Evolutionary conservation across 257 asterid species (phyloP).

Genomic region (Solanum dulcamara): DNA sequence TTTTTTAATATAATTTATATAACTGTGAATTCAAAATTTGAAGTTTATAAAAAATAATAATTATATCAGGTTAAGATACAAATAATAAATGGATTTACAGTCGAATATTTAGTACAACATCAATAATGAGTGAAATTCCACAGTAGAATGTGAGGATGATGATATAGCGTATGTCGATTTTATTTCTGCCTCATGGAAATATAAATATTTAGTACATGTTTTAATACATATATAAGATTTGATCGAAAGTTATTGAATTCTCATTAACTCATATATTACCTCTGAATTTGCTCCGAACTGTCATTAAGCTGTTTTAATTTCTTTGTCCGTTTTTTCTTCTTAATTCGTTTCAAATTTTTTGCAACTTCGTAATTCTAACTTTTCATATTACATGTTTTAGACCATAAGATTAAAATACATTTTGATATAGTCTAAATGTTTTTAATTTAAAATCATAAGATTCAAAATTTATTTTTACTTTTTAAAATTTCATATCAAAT

Average conservation of each 20-base stretch:
- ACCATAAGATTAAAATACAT: background rate
- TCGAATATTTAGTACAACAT: background rate
- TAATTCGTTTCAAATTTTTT: background rate
- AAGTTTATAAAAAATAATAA: accelerated
- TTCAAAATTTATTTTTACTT: background rate
- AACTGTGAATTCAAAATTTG: background rate
- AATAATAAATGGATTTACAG: background rate
- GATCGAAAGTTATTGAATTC: background rate
- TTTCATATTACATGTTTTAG: background rate
- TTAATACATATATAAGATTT: too few species aligned
- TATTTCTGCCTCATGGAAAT: background rate
- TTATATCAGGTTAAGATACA: background rate
- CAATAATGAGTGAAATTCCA: background rate
- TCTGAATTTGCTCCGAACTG: background rate
- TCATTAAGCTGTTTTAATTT: background rate
- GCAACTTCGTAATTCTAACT: background rate
- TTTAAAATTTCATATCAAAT: background rate
- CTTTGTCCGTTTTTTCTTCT: background rate
- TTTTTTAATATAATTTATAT: too few species aligned
- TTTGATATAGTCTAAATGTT: background rate
- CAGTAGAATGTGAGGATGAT: accelerated
- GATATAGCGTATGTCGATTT: background rate
- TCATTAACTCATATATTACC: background rate
- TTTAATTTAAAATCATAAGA: background rate
- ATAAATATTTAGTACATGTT: background rate